Evolutionary conservation across 306 rosid species (phyloP).

Genomic region (Castanea sativa): DNA sequence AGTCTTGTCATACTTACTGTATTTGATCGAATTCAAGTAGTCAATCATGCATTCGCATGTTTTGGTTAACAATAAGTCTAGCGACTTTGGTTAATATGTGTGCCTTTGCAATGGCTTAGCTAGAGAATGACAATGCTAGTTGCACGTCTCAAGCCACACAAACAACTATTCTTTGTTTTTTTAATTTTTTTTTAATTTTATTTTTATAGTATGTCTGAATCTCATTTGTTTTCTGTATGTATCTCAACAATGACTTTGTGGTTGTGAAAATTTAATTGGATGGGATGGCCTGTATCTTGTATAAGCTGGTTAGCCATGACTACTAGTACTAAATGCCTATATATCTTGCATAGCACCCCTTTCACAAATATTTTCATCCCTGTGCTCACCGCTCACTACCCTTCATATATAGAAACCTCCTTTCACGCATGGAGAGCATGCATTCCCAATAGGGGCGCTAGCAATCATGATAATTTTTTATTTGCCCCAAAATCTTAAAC

Average conservation of each 20-base stretch:
- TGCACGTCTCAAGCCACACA: no score
- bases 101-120: no score
- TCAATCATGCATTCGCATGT: no score
- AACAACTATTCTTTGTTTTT: no score
- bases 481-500: no score
- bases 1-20: no score
- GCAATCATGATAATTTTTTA: no score
- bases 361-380: neutral
- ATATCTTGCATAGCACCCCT: neutral
- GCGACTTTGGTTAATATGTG: no score
- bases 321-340: neutral
- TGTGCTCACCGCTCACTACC: neutral
- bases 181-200: accelerated
- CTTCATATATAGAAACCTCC: neutral
- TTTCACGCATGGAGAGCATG: neutral
- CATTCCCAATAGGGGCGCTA: neutral
- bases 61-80: no score
- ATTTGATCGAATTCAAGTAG: no score
- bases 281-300: neutral
- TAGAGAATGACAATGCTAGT: no score
- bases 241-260: no score
- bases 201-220: neutral
- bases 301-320: neutral
- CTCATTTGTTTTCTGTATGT: neutral
- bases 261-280: neutral